Conservation (phyloP, 2,329 filamentous ascomycete genomes). For the Didymella pomorum region DNA sequence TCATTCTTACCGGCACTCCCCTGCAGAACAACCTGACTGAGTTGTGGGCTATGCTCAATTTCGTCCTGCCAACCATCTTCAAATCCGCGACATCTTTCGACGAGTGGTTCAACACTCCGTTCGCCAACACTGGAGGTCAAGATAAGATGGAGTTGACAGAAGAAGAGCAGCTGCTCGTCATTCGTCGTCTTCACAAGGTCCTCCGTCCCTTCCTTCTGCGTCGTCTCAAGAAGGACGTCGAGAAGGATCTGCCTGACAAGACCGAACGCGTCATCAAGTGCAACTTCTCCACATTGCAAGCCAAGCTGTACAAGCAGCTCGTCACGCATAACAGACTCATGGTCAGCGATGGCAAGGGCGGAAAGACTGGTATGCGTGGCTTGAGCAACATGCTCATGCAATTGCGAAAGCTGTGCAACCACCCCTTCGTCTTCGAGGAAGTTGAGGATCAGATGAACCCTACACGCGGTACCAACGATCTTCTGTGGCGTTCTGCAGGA, state of each 20-base stretch:
- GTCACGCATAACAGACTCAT: constrained; percentile 93
- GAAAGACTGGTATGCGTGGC: constrained; percentile 91
- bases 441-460: constrained; percentile 99
- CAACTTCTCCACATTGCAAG: constrained; percentile 93
- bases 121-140: constrained; percentile 96
- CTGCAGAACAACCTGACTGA: constrained; percentile 97
- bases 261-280: constrained; percentile 99
- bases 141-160: constrained; percentile 99
- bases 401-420: constrained; percentile 96
- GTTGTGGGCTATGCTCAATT: constrained; percentile 97
- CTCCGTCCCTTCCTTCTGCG: constrained; percentile 94
- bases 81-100: constrained; percentile 99
- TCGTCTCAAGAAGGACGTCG: constrained; percentile 99
- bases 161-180: constrained; percentile 99
- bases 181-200: constrained; percentile 97
- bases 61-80: constrained; percentile 97
- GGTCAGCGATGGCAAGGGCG: constrained; percentile 93
- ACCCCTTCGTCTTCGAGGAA: constrained; percentile 97
- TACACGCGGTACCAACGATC: constrained; percentile 83
- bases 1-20: constrained; percentile 96
- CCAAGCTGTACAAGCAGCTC: constrained; percentile 96
- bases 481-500: constrained; percentile 92
- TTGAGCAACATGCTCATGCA: constrained; percentile 99
- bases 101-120: constrained; percentile 99
- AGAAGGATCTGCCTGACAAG: constrained; percentile 98